These are phyloP conservation scores for Bruguiera parviflora DNA, from an alignment of 345 rosid genomes.

Conservation along the genomic window DNA sequence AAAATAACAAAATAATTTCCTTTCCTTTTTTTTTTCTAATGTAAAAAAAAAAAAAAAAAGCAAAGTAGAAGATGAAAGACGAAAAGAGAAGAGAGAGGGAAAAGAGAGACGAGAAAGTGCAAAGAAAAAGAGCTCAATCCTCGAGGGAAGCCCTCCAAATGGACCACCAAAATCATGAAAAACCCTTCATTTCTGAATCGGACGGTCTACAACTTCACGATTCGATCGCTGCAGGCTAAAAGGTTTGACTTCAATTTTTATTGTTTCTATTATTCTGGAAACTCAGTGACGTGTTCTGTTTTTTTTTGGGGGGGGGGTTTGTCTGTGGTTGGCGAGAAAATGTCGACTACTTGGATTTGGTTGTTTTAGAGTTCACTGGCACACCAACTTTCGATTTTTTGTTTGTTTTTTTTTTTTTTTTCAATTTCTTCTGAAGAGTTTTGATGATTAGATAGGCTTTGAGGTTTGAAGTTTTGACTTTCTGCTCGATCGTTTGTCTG, in stretches of 20 bases:
- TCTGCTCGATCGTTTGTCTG: background rate
- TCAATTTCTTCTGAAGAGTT: too few relatives aligned
- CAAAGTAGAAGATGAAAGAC: too few relatives aligned
- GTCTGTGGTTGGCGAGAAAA: conserved; percentile 2
- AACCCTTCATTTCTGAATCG: background rate
- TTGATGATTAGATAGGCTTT: background rate
- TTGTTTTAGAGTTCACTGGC: too few relatives aligned
- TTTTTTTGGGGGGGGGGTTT: conserved; percentile 1
- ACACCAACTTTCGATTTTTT: background rate
- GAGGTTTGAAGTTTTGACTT: conserved; percentile 10
- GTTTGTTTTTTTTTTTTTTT: too few relatives aligned
- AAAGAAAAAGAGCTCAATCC: background rate
- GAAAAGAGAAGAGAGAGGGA: too few relatives aligned
- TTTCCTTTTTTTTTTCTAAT: too few relatives aligned
- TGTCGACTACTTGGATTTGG: background rate
- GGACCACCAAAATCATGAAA: background rate
- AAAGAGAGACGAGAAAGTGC: background rate
- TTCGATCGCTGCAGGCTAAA: background rate
- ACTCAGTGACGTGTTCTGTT: background rate
- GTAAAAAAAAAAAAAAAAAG: too few relatives aligned
- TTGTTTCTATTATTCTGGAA: too few relatives aligned
- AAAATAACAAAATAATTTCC: too few relatives aligned
- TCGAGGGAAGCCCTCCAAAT: background rate
- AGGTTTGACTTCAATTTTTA: too few relatives aligned
- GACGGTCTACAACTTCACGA: conserved; percentile 15